Evolutionary conservation across 2,329 filamentous ascomycete genomes (phyloP), one percentile per base, ranked within the genome.

Genomic region (Aschersonia sp.): DNA sequence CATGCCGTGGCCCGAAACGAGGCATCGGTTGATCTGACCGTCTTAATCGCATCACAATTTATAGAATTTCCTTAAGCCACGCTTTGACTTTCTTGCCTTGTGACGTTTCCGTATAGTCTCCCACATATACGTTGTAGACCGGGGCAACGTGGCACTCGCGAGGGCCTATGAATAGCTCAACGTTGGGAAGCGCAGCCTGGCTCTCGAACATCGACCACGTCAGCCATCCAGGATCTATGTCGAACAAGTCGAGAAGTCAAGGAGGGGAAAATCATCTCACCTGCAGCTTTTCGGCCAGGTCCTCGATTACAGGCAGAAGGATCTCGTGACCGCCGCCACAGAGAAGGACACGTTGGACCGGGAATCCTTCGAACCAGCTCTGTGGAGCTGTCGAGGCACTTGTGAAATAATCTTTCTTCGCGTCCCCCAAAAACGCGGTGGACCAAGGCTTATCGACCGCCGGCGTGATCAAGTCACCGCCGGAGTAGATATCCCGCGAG

Each of bases 91-190:
- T 55, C 44, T 48, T 52, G 6, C 53, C 54, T 41, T 56, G 54
- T 29, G 49, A 45, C 5, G 53, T 56, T 47, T 56, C 54, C 4
- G 47, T 51, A 2, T 46, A 50, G 35, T 53, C 50, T 8, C 51
- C 51, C 4, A 52, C 52, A n/a, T 50, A 51, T 5, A 55, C 37
- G 39, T 56, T 56, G 32, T 51, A 55, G 2, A 56, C 48, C 1
- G 53, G 53, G 32, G 54, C 54, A 8, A 56, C 54, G 30, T 56
- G 54, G 10, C 52, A 51, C 32, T 56, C 54, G 2, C 53, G 30
- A 11, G 43, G 47, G 2, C 52, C 54, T 5, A 54, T 39, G 22
- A 56, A 56, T 1, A 56, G 29, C 12, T 56, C 52, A 6, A 51
- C 49, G 30, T 51, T 44, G 6, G 53, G 50, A 4, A 52, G 49